Conservation (phyloP, 2,329 filamentous ascomycete genomes). For the Drechslerella dactyloides region DNA sequence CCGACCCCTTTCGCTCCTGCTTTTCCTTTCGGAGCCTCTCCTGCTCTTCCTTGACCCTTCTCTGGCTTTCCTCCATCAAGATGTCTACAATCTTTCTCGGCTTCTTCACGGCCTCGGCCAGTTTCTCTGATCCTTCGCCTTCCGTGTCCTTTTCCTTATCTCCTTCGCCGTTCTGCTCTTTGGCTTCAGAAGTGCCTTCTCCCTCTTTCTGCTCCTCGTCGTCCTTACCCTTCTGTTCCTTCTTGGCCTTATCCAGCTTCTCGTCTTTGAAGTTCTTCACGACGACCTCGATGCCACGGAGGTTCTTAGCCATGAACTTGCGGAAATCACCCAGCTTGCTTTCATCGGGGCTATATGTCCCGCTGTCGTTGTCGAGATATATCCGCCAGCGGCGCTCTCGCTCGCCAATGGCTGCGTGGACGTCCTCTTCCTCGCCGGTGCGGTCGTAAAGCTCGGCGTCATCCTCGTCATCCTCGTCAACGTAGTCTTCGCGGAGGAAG, state of each 20-base stretch:
- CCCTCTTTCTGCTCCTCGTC: conserved; percentile 8
- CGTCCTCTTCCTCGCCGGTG: background rate
- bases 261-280: conserved; percentile 41
- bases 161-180: conserved; percentile 25
- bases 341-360: conserved; percentile 34
- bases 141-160: conserved; percentile 40
- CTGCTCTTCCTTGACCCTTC: conserved; percentile 11
- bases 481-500: conserved; percentile 26
- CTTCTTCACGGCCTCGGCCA: background rate
- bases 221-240: conserved; percentile 27
- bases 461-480: conserved; percentile 9
- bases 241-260: conserved; percentile 31
- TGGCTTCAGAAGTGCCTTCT: background rate
- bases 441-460: conserved; percentile 33
- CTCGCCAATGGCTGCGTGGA: background rate
- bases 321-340: conserved; percentile 32
- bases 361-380: conserved; percentile 48
- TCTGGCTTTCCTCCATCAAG: conserved; percentile 16
- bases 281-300: conserved; percentile 42
- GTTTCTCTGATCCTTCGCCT: background rate
- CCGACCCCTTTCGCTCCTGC: background rate
- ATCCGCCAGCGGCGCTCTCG: conserved; percentile 33
- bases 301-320: conserved; percentile 44
- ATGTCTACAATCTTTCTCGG: conserved; percentile 19
- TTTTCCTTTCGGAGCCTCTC: conserved; percentile 12